phyloP scores from a whole-genome alignment of 495 filamentous ascomycete genomes.

The Lichina pygmaea region DNA sequence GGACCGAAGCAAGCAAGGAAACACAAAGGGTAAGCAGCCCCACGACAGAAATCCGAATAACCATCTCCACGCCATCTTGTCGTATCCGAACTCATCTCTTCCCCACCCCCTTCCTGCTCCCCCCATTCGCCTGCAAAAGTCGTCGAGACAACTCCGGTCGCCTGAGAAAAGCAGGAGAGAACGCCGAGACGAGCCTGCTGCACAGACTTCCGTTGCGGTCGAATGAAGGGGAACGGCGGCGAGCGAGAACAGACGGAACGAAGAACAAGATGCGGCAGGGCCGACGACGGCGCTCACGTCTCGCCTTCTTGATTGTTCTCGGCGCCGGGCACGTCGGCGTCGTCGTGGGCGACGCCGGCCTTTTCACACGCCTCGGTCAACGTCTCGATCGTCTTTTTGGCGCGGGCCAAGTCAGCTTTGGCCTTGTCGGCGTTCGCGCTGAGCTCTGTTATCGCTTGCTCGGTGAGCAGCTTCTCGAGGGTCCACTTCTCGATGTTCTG shows the following conservation, averaged over 20 bases:
- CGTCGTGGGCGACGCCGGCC: constrained; percentile 27
- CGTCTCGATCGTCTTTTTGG: constrained; percentile 49
- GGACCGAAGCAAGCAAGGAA: too few relatives aligned
- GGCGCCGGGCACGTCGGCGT: neutral
- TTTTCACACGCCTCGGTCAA: constrained; percentile 66
- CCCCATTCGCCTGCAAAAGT: too few relatives aligned
- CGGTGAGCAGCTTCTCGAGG: constrained; percentile 77
- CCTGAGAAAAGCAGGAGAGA: too few relatives aligned
- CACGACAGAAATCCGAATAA: too few relatives aligned
- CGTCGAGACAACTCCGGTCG: too few relatives aligned
- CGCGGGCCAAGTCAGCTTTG: constrained; percentile 47
- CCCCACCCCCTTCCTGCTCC: too few relatives aligned
- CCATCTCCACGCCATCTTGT: too few relatives aligned
- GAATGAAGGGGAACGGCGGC: neutral
- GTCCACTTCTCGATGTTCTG: constrained; percentile 94
- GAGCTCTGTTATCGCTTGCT: constrained; percentile 81
- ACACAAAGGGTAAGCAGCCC: too few relatives aligned
- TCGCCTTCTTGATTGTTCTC: neutral
- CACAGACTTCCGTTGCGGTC: too few relatives aligned
- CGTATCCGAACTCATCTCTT: too few relatives aligned
- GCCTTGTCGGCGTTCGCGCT: constrained; percentile 71
- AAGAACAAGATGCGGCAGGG: neutral
- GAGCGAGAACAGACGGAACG: neutral
- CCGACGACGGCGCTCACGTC: neutral
- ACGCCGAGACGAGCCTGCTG: too few relatives aligned